Evolutionary conservation across 352 stramenopile species (phyloP).

Genomic region (Pythium volutum): DNA sequence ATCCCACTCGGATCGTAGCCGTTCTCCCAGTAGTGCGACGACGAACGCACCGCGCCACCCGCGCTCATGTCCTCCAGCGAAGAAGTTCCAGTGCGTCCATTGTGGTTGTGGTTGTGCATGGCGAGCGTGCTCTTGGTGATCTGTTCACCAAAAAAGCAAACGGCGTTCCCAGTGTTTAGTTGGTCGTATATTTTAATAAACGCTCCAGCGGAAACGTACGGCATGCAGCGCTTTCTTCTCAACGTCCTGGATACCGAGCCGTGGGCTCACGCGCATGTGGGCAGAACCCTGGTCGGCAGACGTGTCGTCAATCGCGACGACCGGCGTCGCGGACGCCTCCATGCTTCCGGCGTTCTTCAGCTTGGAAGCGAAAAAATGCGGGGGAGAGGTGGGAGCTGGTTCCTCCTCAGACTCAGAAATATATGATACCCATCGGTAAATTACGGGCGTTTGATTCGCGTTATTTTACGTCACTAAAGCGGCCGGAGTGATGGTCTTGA

Average conservation of each 20-base stretch:
- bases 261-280: slow-evolving; percentile 15
- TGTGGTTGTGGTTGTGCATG: slow-evolving; percentile 5
- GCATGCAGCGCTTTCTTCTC: slow-evolving; percentile 1
- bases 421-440: not conserved
- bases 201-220: slow-evolving; percentile 6
- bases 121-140: slow-evolving; percentile 2
- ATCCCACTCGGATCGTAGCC: slow-evolving; percentile 19
- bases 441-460: slow-evolving; percentile 9
- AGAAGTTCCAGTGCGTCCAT: not conserved
- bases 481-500: slow-evolving; percentile 28
- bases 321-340: not conserved
- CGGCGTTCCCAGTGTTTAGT: not conserved
- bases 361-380: not conserved
- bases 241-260: slow-evolving; percentile 6
- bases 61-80: slow-evolving; percentile 21
- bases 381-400: not conserved
- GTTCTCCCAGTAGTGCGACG: slow-evolving; percentile 24
- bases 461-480: slow-evolving; percentile 9
- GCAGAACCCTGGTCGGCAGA: slow-evolving; percentile 14
- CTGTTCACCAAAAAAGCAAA: not conserved
- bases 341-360: not conserved
- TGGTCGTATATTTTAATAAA: not conserved
- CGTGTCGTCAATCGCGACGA: slow-evolving; percentile 6
- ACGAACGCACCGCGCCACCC: slow-evolving; percentile 5
- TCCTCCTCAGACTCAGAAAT: not conserved